Base-by-base conservation (phyloP, 169 alveolate genomes). In the Perkinsus olseni region DNA sequence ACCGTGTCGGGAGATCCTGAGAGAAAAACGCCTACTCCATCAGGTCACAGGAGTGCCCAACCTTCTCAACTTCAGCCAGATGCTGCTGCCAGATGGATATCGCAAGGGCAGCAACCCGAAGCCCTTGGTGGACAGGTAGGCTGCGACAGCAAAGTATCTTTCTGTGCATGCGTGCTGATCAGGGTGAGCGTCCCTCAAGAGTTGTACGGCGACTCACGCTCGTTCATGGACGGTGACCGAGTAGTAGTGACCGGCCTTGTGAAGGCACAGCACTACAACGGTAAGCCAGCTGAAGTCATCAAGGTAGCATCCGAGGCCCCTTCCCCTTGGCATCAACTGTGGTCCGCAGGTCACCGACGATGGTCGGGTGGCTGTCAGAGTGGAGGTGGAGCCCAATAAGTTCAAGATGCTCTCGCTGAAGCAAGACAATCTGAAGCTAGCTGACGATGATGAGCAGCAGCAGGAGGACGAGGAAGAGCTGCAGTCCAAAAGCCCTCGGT, bases 201-300 rank as follows among this genome's bases (percentile, higher is more conserved):
- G n/a, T 34, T 91, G 38, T 34, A 38, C 36, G 92, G 38, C 74
- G 36, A 38, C 31, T 8, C 48, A 0, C 10, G 38, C 1, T 24
- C 62, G 28, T 91, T 91, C 24, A 48, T 62, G 39, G 39, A 39
- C 39, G 93, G 93, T 6, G 39, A 39, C 39, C 3, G 82, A 11
- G 93, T 91, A 21, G 74, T 39, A 28, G 74, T 91, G 4, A 39
- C 62, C 38, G 93, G 93, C 4, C 93, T 91, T 39, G 74, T 31
- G 0, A 91, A 91, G 28, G 62, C 93, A 28, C 93, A 48, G 39
- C 93, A 91, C 40, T 91, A 91, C 74, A 91, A 91, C 74, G 74
- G 74, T 39, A 51, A 62, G 31, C 82, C 82, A 13, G 82, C 82
- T 62, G 82, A 62, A 28, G 82, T 62, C 31, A 24, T 62, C 31